Conservation (phyloP, 768 basidiomycete species). For the Leccinum rimulosum region DNA sequence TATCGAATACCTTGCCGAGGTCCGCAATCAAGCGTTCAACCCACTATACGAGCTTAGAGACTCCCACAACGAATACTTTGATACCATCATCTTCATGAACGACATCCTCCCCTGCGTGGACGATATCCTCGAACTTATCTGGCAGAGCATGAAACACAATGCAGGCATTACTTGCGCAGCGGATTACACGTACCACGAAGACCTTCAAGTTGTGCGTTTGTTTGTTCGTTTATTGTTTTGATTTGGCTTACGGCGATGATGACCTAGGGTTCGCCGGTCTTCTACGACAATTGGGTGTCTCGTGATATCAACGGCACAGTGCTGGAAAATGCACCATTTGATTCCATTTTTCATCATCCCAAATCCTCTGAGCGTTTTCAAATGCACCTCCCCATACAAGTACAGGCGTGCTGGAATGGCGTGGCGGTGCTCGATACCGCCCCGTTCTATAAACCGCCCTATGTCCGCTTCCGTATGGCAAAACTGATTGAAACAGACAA, state of each 20-base stretch:
- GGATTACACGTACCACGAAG: constrained; percentile 99
- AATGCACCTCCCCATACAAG: constrained; percentile 89
- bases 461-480: constrained; percentile 96
- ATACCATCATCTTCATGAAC: constrained; percentile 99
- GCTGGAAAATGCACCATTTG: constrained; percentile 96
- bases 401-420: constrained; percentile 99
- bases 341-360: constrained; percentile 85
- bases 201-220: constrained; percentile 69
- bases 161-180: constrained; percentile 98
- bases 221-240: background rate
- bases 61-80: constrained; percentile 89
- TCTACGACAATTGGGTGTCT: constrained; percentile 99
- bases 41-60: constrained; percentile 94
- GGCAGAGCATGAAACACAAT: constrained; percentile 89
- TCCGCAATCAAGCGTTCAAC: constrained; percentile 96
- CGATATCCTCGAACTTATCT: constrained; percentile 96
- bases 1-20: constrained; percentile 99
- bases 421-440: constrained; percentile 94
- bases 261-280: constrained; percentile 74
- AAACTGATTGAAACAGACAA: constrained; percentile 72
- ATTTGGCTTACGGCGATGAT: background rate
- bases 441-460: constrained; percentile 89
- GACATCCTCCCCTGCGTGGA: constrained; percentile 98
- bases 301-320: constrained; percentile 98
- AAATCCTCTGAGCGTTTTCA: constrained; percentile 81